Evolutionary conservation across 2,329 filamentous ascomycete species (phyloP).

Genomic region (Calonectria crousiana): DNA sequence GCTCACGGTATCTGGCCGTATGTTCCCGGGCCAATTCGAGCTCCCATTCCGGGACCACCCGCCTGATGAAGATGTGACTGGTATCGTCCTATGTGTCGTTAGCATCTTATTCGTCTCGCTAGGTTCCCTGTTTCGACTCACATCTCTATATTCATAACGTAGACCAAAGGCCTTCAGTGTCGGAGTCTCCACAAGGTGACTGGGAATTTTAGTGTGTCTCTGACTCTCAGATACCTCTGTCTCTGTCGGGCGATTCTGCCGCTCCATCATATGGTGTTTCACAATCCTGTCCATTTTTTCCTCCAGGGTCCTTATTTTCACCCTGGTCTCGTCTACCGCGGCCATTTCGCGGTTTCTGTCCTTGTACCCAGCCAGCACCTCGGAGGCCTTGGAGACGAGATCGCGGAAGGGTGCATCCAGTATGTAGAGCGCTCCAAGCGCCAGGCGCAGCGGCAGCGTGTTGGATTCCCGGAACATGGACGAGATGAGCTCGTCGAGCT

Average conservation of each 20-base stretch:
- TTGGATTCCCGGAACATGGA: neutral
- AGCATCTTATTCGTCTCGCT: neutral
- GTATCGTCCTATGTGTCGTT: neutral
- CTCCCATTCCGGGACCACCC: constrained; percentile 1
- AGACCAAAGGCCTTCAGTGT: neutral
- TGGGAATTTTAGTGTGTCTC: neutral
- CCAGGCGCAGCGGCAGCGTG: constrained; percentile 7
- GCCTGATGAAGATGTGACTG: neutral
- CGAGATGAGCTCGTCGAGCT: constrained; percentile 8
- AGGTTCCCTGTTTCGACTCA: neutral
- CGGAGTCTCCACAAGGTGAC: neutral
- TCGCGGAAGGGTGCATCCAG: constrained; percentile 10
- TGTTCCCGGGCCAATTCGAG: neutral
- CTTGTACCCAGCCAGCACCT: neutral
- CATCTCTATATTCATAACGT: neutral
- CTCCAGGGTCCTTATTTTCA: neutral
- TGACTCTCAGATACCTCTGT: neutral
- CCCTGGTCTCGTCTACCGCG: neutral
- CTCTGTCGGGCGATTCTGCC: neutral
- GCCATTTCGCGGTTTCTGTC: neutral
- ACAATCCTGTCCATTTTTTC: neutral
- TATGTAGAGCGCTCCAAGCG: constrained; percentile 12
- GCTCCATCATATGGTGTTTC: neutral
- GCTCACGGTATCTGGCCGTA: neutral
- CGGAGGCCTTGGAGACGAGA: neutral